Evolutionary conservation across 192 early-diverging fungal genomes (phyloP).

Genomic region (Kickxella alabastrina): DNA sequence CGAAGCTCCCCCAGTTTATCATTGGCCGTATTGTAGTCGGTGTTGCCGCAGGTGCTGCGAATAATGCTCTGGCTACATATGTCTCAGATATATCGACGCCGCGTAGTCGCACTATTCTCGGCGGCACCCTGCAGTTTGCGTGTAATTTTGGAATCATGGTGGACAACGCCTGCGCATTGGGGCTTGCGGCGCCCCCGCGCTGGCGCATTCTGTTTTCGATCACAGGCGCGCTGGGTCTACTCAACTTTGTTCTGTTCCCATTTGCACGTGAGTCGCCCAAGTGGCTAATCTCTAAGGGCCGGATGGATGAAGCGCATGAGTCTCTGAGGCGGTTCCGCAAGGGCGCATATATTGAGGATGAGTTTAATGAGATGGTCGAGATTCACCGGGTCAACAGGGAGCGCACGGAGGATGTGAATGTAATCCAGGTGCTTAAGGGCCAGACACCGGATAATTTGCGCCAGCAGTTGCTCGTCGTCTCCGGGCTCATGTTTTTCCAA

Average conservation of each 20-base stretch:
- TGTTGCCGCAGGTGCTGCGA: constrained; percentile 63
- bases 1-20: constrained; percentile 62
- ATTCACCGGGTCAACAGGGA: constrained; percentile 42
- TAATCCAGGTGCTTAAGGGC: constrained; percentile 52
- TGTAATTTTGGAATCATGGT: constrained; percentile 77
- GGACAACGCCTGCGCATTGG: constrained; percentile 61
- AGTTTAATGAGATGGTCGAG: constrained; percentile 62
- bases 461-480: constrained; percentile 59
- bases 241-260: constrained; percentile 57
- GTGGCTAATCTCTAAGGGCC: constrained; percentile 62
- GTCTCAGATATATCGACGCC: constrained; percentile 75
- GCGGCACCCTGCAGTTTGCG: constrained; percentile 67
- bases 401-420: constrained; percentile 40
- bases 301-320: constrained; percentile 55
- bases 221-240: constrained; percentile 55
- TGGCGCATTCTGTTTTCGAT: constrained; percentile 73
- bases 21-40: constrained; percentile 72
- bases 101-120: constrained; percentile 63
- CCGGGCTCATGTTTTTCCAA: constrained; percentile 67
- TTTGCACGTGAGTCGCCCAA: constrained; percentile 75
- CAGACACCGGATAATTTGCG: constrained; percentile 55
- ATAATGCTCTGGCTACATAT: constrained; percentile 63
- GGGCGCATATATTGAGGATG: constrained; percentile 53
- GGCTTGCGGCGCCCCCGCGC: constrained; percentile 54
- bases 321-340: constrained; percentile 56